Conservation (phyloP, 148 eudicot genomes). For the Tetragonia tetragonoides region DNA sequence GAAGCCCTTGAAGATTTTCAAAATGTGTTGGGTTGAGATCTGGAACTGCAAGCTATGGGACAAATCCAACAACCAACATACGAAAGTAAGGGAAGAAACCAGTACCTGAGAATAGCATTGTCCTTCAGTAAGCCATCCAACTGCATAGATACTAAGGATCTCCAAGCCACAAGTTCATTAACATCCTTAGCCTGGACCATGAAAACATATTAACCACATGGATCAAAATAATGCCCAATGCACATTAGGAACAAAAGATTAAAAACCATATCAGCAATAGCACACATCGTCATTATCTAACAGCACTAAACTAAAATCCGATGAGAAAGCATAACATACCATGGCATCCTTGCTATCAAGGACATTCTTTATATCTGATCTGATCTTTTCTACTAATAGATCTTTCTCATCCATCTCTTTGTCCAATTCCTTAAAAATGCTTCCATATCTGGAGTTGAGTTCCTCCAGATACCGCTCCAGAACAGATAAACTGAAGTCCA, state of each 20-base stretch:
- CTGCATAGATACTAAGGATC: slow-evolving; percentile 64
- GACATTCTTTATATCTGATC: slow-evolving; percentile 53
- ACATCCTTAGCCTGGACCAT: slow-evolving; percentile 69
- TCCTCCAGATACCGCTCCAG: slow-evolving; percentile 86
- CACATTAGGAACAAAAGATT: background rate
- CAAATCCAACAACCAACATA: background rate
- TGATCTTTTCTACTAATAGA: slow-evolving; percentile 55
- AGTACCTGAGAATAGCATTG: slow-evolving; percentile 74
- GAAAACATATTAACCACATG: slow-evolving; percentile 11
- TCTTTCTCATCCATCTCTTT: slow-evolving; percentile 63
- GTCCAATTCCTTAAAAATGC: slow-evolving; percentile 71
- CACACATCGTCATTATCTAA: slow-evolving; percentile 2
- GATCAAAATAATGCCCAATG: slow-evolving; percentile 8
- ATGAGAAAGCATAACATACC: slow-evolving; percentile 43
- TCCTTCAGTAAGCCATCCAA: slow-evolving; percentile 55
- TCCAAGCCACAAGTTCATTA: slow-evolving; percentile 79
- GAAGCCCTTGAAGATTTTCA: background rate
- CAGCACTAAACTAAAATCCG: background rate
- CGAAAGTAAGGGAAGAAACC: slow-evolving; percentile 16
- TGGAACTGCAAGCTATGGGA: background rate
- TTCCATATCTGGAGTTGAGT: slow-evolving; percentile 68
- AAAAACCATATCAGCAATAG: background rate
- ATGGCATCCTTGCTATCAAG: slow-evolving; percentile 60
- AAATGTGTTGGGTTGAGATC: background rate
- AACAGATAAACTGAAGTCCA: slow-evolving; percentile 81